These are phyloP conservation scores for Leccinum subrobustum DNA, from an alignment of 1,284 basidiomycete genomes.

Conservation along the genomic window DNA sequence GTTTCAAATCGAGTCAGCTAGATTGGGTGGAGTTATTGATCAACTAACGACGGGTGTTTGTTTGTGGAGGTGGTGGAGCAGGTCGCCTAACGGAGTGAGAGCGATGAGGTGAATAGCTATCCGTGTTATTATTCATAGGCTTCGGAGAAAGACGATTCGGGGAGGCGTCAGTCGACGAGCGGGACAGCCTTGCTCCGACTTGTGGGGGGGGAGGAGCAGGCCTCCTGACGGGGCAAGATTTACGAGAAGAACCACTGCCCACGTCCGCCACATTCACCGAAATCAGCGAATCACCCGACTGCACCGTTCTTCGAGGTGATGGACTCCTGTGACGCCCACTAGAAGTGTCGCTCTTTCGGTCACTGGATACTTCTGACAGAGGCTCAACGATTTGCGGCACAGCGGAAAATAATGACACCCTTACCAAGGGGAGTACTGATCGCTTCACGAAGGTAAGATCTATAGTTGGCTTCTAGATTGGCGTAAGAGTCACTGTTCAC, in stretches of 20 bases:
- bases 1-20: background rate
- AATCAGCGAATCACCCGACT: background rate
- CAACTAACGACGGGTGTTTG: background rate
- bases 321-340: background rate
- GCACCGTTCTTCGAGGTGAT: background rate
- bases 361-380: slow-evolving; percentile 1
- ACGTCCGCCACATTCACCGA: background rate
- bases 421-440: slow-evolving; percentile 7
- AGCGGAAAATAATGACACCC: background rate
- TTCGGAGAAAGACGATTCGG: background rate
- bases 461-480: background rate
- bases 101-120: background rate
- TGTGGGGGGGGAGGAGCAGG: slow-evolving; percentile 14
- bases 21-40: background rate
- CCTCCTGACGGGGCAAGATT: slow-evolving; percentile 4
- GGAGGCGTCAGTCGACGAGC: background rate
- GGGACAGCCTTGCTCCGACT: background rate
- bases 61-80: slow-evolving; percentile 10
- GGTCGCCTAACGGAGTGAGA: slow-evolving; percentile 9
- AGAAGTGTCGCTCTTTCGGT: background rate
- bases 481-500: background rate
- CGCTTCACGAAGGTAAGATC: background rate
- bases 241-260: background rate
- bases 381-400: background rate
- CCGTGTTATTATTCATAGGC: background rate